A percentile compares a stretch with the other conserved stretches of the same genome.
phyloP scores from a whole-genome alignment of 1,284 basidiomycete genomes.

The Lignosus rhinocerotis region DNA sequence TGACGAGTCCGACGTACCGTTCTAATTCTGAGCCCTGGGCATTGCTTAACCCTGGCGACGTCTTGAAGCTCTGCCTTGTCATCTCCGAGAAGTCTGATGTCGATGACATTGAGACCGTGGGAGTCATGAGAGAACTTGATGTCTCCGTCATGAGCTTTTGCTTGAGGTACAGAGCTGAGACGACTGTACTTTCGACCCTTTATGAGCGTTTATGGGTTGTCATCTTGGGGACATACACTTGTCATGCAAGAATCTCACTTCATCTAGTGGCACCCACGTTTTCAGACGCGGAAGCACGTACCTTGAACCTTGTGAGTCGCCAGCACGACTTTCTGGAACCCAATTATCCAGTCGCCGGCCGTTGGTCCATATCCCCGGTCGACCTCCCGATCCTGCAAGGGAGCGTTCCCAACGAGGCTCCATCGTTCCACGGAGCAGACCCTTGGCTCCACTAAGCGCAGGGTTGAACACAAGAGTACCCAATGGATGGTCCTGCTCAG shows the following conservation, averaged over 20 bases:
- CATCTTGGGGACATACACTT: not conserved
- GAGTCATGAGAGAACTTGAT: too few relatives aligned
- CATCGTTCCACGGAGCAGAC: conserved; percentile 56
- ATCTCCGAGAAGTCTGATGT: too few relatives aligned
- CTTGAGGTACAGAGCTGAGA: too few relatives aligned
- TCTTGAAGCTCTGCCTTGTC: too few relatives aligned
- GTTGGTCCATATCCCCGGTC: conserved; percentile 61
- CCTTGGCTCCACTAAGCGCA: conserved; percentile 51
- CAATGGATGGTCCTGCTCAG: conserved; percentile 18
- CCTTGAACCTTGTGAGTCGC: not conserved
- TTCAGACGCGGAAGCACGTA: not conserved
- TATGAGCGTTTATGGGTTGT: not conserved
- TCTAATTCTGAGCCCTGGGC: too few relatives aligned
- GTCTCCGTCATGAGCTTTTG: too few relatives aligned
- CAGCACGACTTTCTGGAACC: conserved; percentile 13
- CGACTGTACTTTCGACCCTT: not conserved
- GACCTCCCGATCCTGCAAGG: conserved; percentile 30
- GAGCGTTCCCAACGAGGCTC: conserved; percentile 67
- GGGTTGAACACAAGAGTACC: conserved; percentile 67
- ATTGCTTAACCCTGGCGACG: too few relatives aligned
- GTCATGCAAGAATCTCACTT: too few relatives aligned
- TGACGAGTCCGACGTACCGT: too few relatives aligned
- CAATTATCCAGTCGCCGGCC: conserved; percentile 36
- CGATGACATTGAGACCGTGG: too few relatives aligned
- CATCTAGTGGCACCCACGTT: too few relatives aligned